Evolutionary conservation across 805 yeast species (phyloP).

Genomic region (Nakazawaea siamensis): DNA sequence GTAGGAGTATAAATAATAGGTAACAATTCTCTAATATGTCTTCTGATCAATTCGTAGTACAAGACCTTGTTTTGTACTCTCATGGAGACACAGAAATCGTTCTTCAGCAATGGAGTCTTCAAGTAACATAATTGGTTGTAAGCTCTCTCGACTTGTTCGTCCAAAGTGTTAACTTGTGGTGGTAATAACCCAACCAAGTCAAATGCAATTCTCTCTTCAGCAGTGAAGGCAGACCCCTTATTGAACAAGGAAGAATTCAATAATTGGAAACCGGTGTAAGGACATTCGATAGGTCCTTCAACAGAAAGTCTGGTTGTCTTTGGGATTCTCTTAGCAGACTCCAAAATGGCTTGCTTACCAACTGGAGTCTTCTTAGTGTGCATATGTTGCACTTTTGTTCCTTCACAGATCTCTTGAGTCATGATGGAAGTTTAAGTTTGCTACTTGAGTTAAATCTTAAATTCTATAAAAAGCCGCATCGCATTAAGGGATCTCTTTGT

Average conservation of each 20-base stretch:
- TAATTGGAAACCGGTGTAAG: slow-evolving; percentile 65
- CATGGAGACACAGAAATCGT: slow-evolving; percentile 89
- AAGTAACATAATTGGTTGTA: slow-evolving; percentile 74
- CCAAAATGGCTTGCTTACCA: slow-evolving; percentile 39
- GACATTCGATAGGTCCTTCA: slow-evolving; percentile 78
- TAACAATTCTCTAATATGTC: slow-evolving; percentile 80
- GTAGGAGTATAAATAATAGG: slow-evolving; percentile 85
- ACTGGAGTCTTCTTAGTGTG: slow-evolving; percentile 43
- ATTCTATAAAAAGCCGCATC: no score
- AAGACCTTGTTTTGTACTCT: slow-evolving; percentile 86
- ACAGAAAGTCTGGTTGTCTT: slow-evolving; percentile 55
- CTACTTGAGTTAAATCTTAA: no score
- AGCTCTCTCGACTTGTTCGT: slow-evolving; percentile 89
- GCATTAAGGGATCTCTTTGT: no score
- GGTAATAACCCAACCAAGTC: slow-evolving; percentile 78
- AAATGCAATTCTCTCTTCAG: slow-evolving; percentile 77
- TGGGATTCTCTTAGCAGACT: slow-evolving; percentile 42
- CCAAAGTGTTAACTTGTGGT: slow-evolving; percentile 69
- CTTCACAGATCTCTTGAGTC: no score
- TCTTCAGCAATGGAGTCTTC: slow-evolving; percentile 80
- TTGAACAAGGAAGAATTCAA: slow-evolving; percentile 86
- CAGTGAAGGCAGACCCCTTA: slow-evolving; percentile 92
- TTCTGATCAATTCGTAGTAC: slow-evolving; percentile 79
- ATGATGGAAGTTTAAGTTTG: no score
- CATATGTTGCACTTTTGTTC: no score